Percentiles rank a stretch among this genome's conserved stretches.
phyloP scores from a whole-genome alignment of 768 basidiomycete genomes.

The Leccinellum albellum region DNA sequence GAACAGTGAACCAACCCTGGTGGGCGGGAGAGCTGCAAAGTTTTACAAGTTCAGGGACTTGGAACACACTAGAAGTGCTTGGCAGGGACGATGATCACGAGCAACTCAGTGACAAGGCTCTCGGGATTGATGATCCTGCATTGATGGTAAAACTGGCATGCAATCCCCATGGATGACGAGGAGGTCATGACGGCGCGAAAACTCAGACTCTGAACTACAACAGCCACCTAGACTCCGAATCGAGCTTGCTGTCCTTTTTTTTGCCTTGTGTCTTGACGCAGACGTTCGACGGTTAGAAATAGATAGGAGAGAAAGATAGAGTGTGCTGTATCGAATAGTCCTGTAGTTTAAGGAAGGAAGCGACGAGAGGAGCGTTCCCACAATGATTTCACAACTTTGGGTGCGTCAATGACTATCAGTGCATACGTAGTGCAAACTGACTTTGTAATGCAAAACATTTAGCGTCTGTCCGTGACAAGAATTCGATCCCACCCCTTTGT shows the following conservation, averaged over 20 bases:
- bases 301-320: background rate
- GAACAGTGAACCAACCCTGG: background rate
- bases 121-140: slow-evolving; percentile 13
- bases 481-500: background rate
- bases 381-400: too few species aligned
- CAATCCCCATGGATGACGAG: slow-evolving; percentile 18
- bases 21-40: background rate
- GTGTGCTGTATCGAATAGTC: slow-evolving; percentile 12
- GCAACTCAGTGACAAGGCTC: background rate
- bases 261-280: slow-evolving; percentile 19
- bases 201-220: slow-evolving; percentile 8
- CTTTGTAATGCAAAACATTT: too few species aligned
- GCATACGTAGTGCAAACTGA: too few species aligned
- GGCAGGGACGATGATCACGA: background rate
- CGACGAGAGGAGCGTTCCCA: background rate
- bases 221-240: too few species aligned
- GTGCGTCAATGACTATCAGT: too few species aligned
- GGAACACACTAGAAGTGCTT: background rate
- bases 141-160: slow-evolving; percentile 9
- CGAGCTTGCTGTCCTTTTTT: too few species aligned
- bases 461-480: background rate
- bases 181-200: slow-evolving; percentile 19
- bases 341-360: slow-evolving; percentile 24
- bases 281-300: background rate
- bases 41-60: background rate